These are phyloP conservation scores for Aurifilum marmelostoma DNA, from an alignment of 2,329 filamentous ascomycete species.

Conservation along the genomic window DNA sequence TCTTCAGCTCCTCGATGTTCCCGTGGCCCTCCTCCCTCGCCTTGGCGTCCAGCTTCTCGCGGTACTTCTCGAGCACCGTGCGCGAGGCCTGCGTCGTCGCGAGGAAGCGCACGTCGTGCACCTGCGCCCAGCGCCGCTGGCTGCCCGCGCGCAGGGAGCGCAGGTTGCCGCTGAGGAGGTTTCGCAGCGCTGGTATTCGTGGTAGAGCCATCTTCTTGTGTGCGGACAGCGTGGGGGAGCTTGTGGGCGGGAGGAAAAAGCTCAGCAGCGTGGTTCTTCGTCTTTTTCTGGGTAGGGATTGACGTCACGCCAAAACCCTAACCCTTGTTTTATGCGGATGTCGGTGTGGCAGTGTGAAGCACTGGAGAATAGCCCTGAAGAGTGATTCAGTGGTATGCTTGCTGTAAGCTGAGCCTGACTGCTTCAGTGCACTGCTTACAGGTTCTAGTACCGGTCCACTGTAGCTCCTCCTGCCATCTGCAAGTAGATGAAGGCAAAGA, in stretches of 20 bases:
- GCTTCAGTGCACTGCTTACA: no score
- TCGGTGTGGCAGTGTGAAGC: neutral
- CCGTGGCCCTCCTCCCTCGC: slow-evolving; percentile 72
- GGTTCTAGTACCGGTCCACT: no score
- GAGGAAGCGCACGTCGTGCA: slow-evolving; percentile 89
- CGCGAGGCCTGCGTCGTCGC: slow-evolving; percentile 73
- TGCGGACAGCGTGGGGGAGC: neutral
- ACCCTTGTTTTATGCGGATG: neutral
- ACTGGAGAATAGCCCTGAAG: no score
- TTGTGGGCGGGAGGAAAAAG: neutral
- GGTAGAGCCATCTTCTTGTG: slow-evolving; percentile 51
- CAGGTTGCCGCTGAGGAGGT: slow-evolving; percentile 43
- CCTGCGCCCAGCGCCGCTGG: slow-evolving; percentile 87
- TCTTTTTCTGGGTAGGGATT: neutral
- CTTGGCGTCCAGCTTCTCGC: slow-evolving; percentile 76
- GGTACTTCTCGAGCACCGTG: slow-evolving; percentile 81
- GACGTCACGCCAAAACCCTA: neutral
- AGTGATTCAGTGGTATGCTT: no score
- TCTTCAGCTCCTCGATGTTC: slow-evolving; percentile 75
- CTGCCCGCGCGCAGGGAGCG: slow-evolving; percentile 41
- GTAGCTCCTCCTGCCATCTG: no score
- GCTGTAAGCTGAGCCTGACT: no score
- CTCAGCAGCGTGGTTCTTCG: neutral
- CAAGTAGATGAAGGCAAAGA: no score
- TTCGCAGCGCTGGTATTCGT: slow-evolving; percentile 52